Percentiles rank a stretch among this genome's conserved stretches.
phyloP scores from a whole-genome alignment of 768 basidiomycete genomes.

The Gautieria morchelliformis region DNA sequence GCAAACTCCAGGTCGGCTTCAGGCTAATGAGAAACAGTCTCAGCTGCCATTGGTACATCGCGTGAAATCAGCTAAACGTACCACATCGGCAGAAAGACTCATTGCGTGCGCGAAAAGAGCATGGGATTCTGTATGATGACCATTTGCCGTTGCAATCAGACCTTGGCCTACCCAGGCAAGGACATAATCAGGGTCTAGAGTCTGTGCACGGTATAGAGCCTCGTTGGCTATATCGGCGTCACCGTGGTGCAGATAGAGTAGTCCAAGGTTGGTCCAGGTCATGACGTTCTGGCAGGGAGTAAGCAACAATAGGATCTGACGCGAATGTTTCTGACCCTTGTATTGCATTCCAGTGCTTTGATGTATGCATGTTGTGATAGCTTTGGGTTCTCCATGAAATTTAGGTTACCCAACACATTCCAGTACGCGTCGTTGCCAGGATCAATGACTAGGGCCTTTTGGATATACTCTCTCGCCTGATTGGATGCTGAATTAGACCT shows the following conservation, averaged over 20 bases:
- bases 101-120: slow-evolving; percentile 69
- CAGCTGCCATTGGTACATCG: background rate
- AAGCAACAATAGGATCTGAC: background rate
- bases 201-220: slow-evolving; percentile 80
- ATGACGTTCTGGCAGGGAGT: slow-evolving; percentile 44
- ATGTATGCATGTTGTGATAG: slow-evolving; percentile 89
- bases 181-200: slow-evolving; percentile 83
- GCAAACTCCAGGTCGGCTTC: slow-evolving; percentile 76
- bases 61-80: slow-evolving; percentile 26
- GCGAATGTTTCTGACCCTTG: slow-evolving; percentile 46
- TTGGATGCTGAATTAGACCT: slow-evolving; percentile 27
- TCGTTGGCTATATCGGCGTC: slow-evolving; percentile 81
- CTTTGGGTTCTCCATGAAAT: slow-evolving; percentile 57
- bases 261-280: slow-evolving; percentile 82
- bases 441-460: slow-evolving; percentile 64
- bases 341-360: slow-evolving; percentile 75
- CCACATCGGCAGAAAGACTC: slow-evolving; percentile 45
- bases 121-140: slow-evolving; percentile 50
- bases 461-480: slow-evolving; percentile 44
- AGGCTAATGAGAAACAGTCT: slow-evolving; percentile 36
- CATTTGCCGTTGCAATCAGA: slow-evolving; percentile 51
- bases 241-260: slow-evolving; percentile 71
- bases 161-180: slow-evolving; percentile 89
- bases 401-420: slow-evolving; percentile 70
- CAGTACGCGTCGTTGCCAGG: slow-evolving; percentile 68